These are phyloP conservation scores for Dictyostelium firmibasis DNA, from an alignment of 78 protist genomes.

Conservation along the genomic window DNA sequence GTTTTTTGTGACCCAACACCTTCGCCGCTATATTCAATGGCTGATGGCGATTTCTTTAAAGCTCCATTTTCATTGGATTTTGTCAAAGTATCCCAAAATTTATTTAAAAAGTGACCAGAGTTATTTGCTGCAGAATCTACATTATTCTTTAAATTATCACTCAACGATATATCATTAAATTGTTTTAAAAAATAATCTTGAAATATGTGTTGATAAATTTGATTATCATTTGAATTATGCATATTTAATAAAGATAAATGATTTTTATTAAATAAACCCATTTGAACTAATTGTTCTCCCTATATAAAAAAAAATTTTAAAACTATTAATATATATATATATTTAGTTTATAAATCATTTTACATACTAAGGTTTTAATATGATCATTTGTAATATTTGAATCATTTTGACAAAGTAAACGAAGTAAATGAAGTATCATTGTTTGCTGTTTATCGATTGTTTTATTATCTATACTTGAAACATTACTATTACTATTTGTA, in stretches of 20 bases:
- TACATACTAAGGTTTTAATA: conserved; percentile 18
- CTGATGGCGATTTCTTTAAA: not conserved
- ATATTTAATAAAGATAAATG: conserved; percentile 34
- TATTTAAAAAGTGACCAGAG: not conserved
- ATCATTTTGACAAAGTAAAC: conserved; percentile 43
- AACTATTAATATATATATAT: not conserved
- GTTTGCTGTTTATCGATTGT: conserved; percentile 68
- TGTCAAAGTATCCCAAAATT: conserved; percentile 21
- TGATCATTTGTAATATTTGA: conserved; percentile 28
- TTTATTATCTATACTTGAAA: not conserved
- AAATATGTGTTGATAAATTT: conserved; percentile 56
- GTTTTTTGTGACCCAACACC: not conserved
- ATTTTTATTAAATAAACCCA: conserved; percentile 20
- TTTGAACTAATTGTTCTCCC: conserved; percentile 49
- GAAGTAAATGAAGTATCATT: conserved; percentile 36
- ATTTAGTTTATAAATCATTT: not conserved
- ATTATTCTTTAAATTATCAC: conserved; percentile 2
- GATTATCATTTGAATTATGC: conserved; percentile 11
- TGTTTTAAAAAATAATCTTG: conserved; percentile 35
- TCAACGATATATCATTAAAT: conserved; percentile 2
- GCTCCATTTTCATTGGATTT: not conserved
- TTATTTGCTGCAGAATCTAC: conserved; percentile 20
- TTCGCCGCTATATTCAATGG: not conserved
- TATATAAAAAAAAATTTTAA: not conserved
- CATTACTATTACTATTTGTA: not conserved